phyloP scores from a whole-genome alignment of 1,139 yeast genomes.

The Eremothecium cymbalariae region DNA sequence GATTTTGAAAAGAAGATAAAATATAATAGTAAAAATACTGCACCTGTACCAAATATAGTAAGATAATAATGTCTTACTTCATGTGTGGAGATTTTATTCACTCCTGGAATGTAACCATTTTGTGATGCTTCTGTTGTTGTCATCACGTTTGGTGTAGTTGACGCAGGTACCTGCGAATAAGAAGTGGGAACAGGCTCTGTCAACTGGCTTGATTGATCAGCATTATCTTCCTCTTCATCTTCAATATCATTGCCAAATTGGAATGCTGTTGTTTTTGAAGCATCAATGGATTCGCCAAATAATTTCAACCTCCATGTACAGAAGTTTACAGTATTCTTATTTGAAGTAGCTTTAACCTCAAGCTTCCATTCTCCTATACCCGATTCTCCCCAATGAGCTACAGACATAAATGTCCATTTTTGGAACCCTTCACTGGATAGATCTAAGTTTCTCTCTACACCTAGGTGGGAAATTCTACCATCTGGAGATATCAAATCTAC shows the following conservation, averaged over 20 bases:
- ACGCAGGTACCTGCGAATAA: constrained; percentile 6
- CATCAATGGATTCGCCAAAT: constrained; percentile 73
- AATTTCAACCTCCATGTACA: constrained; percentile 68
- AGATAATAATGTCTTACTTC: constrained; percentile 42
- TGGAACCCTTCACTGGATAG: constrained; percentile 48
- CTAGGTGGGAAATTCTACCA: constrained; percentile 68
- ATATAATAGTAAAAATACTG: constrained; percentile 44
- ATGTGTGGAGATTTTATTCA: constrained; percentile 19
- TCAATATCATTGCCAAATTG: constrained; percentile 38
- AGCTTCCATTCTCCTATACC: constrained; percentile 81
- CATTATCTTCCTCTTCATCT: constrained; percentile 29
- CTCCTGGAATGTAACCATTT: constrained; percentile 17
- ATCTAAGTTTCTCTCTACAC: constrained; percentile 62
- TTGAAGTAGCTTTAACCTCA: constrained; percentile 45
- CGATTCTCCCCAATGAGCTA: constrained; percentile 93
- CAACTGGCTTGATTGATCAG: constrained; percentile 5
- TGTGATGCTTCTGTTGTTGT: constrained; percentile 9
- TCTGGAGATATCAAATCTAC: constrained; percentile 64
- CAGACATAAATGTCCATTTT: constrained; percentile 95
- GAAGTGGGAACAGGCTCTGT: constrained; percentile 1
- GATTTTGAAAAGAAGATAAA: constrained; percentile 41
- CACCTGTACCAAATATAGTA: constrained; percentile 52
- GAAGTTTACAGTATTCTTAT: constrained; percentile 41
- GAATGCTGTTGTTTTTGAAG: constrained; percentile 46
- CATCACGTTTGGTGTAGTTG: neutral